A percentile compares a stretch with the other conserved stretches of the same genome.
These are phyloP conservation scores for Globisporangium ultimum DNA, from an alignment of 352 stramenopile genomes.

Conservation along the genomic window DNA sequence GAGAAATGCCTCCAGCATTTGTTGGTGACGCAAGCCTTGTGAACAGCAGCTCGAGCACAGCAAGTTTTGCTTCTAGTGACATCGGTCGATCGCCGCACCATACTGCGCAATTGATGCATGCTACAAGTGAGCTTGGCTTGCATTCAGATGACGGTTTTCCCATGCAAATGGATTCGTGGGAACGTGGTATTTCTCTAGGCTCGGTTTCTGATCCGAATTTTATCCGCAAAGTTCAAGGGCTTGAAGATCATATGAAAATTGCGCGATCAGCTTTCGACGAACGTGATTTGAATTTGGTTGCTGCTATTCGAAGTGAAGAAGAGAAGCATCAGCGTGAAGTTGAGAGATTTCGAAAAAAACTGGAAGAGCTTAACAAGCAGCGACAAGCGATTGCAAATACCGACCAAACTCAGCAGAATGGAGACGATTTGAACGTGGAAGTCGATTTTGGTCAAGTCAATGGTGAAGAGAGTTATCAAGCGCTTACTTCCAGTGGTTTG, in stretches of 20 bases:
- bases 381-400: conserved; percentile 47
- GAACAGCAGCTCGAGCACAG: conserved; percentile 21
- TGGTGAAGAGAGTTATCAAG: conserved; percentile 10
- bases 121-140: conserved; percentile 40
- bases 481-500: not conserved
- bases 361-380: conserved; percentile 83
- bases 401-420: conserved; percentile 39
- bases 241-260: conserved; percentile 66
- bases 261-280: conserved; percentile 59
- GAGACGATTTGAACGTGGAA: conserved; percentile 17
- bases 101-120: conserved; percentile 29
- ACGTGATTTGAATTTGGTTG: conserved; percentile 65
- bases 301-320: conserved; percentile 71
- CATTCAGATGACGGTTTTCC: conserved; percentile 34
- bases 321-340: conserved; percentile 84
- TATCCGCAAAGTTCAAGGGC: conserved; percentile 55
- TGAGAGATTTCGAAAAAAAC: conserved; percentile 76
- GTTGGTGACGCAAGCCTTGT: conserved; percentile 8
- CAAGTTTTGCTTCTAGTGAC: conserved; percentile 24
- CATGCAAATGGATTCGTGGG: conserved; percentile 38
- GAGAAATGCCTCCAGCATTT: conserved; percentile 2
- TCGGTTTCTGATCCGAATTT: conserved; percentile 50
- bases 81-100: conserved; percentile 26
- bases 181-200: conserved; percentile 60
- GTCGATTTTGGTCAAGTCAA: conserved; percentile 13